Base-by-base conservation (phyloP, 768 basidiomycete genomes). In the Exsudoporus frostii region DNA sequence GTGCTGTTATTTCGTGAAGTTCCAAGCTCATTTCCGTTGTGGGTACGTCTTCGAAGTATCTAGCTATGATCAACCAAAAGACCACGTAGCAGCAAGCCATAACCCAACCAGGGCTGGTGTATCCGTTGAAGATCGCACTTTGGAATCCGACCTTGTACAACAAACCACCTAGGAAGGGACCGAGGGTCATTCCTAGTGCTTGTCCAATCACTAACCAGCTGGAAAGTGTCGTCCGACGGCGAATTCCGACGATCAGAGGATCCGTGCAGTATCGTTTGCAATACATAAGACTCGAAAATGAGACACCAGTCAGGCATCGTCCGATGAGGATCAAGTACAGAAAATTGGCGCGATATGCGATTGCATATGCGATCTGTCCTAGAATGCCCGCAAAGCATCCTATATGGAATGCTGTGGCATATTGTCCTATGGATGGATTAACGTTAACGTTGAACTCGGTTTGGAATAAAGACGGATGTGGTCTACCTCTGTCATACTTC, bases 291-390 rank as follows among this genome's bases (percentile, higher is more conserved):
- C 78, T 73, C 4, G 82, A 77, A 62, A 84, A 86, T 7, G 78
- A 78, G 36, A 86, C 60, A 1, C 86, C 85, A 33, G 73, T 75
- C 29, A 86, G 78, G 47, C 84, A 80, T n/a, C 86, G 83, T 6
- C 84, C 85, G 32, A 87, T 74, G 56, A 89, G 80, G 58, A 87
- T 85, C 56, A 88, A 73, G 65, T 88, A 87, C 11, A 88, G 77
- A 64, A 74, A 83, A 62, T 80, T 72, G 29, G 79, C 73, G 17
- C 63, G 71, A 63, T 85, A 88, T 0, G 86, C 86, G 30, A 80
- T 65, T 14, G 78, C 84, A 61, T 86, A 85, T 4, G 84, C 69
- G 52, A 85, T 65, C 56, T 83, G 78, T 0, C 85, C 86, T 19
- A 83, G 42, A 45, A 86, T 67, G 24, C 79, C 74, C 1, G 79